These are phyloP conservation scores for Harringtonia lauricola DNA, from an alignment of 2,329 filamentous ascomycete genomes.

Conservation along the genomic window DNA sequence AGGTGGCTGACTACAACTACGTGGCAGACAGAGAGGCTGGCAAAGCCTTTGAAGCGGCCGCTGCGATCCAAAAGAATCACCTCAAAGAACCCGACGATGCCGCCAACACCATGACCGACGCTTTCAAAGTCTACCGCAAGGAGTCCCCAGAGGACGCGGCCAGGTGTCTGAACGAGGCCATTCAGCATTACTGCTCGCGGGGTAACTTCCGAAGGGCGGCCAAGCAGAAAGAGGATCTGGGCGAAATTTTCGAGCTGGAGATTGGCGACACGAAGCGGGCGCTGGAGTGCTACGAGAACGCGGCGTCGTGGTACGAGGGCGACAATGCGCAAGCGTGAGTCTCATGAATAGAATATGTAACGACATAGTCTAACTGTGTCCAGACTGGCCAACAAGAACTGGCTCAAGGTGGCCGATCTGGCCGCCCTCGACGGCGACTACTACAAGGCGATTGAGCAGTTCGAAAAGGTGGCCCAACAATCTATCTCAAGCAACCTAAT, in stretches of 20 bases:
- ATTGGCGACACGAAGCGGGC: constrained; percentile 68
- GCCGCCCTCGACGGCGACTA: constrained; percentile 75
- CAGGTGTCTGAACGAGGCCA: constrained; percentile 66
- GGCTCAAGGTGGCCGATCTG: constrained; percentile 83
- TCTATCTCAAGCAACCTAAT: constrained; percentile 84
- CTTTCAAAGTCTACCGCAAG: constrained; percentile 91
- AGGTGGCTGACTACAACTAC: neutral
- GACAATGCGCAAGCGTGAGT: constrained; percentile 75
- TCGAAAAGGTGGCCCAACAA: constrained; percentile 69
- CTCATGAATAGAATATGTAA: constrained; percentile 3
- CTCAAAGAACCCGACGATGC: constrained; percentile 89
- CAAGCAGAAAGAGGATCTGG: constrained; percentile 80
- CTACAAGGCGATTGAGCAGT: constrained; percentile 69
- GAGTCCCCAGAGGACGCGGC: constrained; percentile 74
- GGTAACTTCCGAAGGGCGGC: constrained; percentile 89
- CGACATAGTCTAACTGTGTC: neutral
- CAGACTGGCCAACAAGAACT: constrained; percentile 86
- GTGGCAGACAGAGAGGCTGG: constrained; percentile 69
- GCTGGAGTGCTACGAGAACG: constrained; percentile 71
- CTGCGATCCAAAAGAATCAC: constrained; percentile 66
- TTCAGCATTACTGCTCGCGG: constrained; percentile 76
- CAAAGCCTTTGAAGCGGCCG: constrained; percentile 75
- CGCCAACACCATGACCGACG: constrained; percentile 77
- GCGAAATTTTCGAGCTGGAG: constrained; percentile 75
- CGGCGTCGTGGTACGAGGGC: constrained; percentile 80